Evolutionary conservation across 441 rosid genomes (phyloP), one percentile per base, ranked within the genome.

Genomic region (Arabidopsis lyrata): DNA sequence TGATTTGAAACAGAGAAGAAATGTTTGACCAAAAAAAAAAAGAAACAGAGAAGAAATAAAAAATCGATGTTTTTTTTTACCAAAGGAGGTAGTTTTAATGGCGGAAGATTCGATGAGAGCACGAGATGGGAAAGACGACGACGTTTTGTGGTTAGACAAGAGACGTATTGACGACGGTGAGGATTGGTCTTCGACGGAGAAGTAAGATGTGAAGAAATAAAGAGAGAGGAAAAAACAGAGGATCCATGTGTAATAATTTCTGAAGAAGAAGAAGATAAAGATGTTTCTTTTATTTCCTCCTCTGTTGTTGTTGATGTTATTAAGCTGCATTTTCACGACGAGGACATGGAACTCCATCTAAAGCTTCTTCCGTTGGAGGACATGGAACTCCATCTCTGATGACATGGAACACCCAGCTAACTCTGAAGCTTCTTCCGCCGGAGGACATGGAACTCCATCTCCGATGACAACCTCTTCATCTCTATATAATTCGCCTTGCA

Each of bases 151-250:
- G 76, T 59, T 70, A 36, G 83, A 72, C 12, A 83, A 39, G 64
- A 79, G 74, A 38, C 54, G 86, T 24, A 86, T 77, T 45, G 80
- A 65, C 18, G 94, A 29, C 5, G 31, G 81, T 13, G 85, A 80
- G 34, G 90, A 80, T 44, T 85, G 83, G 77, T 85, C 82, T 73
- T 72, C 85, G 44, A 86, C 74, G 80, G 88, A 79, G 83, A 80
- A 66, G 49, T 13, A 92, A 57, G 98, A 84, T 65, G 78, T 86
- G 55, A 92, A 79, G 80, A 95, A 85, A 74, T 89, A 95, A 6
- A 92, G 87, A 58, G 94, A 76, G 2, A 92, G 81, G 57, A 91
- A 84, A 14, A 92, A 39, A 92, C 98, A 92, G 41, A 95, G 87
- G 68, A 92, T 31, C 93, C 90, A 95, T 84, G 68, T 90, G 91